A percentile compares a stretch with the other conserved stretches of the same genome.
Evolutionary conservation across 2,329 filamentous ascomycete genomes (phyloP).

Genomic region (Xylariaceae sp.): DNA sequence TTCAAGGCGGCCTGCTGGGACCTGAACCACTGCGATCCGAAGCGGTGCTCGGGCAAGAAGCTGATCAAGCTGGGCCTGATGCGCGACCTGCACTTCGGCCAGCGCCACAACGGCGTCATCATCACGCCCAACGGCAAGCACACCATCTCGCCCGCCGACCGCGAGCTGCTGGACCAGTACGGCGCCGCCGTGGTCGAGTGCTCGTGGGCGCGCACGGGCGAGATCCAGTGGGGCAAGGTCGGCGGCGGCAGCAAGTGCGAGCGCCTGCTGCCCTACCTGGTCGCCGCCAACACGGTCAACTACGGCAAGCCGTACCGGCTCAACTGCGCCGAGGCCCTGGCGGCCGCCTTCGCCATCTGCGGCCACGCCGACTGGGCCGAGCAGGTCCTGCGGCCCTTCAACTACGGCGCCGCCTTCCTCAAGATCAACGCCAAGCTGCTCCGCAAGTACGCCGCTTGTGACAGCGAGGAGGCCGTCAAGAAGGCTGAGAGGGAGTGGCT

Average conservation of each 20-base stretch:
- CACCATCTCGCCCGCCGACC: conserved; percentile 76
- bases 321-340: conserved; percentile 93
- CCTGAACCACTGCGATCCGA: conserved; percentile 93
- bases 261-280: conserved; percentile 83
- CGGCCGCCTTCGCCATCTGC: conserved; percentile 88
- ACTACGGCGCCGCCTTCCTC: conserved; percentile 81
- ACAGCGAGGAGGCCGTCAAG: conserved; percentile 75
- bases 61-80: conserved; percentile 89
- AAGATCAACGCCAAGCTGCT: conserved; percentile 82
- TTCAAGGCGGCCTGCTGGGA: conserved; percentile 99
- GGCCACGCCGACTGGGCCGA: conserved; percentile 87
- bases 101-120: conserved; percentile 86
- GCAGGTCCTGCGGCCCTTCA: conserved; percentile 74
- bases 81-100: conserved; percentile 84
- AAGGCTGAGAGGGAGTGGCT: conserved; percentile 82
- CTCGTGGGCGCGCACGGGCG: conserved; percentile 86
- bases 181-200: conserved; percentile 96
- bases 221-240: conserved; percentile 85
- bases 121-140: conserved; percentile 91
- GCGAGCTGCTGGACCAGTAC: conserved; percentile 72
- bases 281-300: conserved; percentile 94
- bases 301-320: conserved; percentile 92
- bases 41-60: conserved; percentile 90
- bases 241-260: conserved; percentile 93
- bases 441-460: conserved; percentile 76